Base-by-base conservation (phyloP, 495 filamentous ascomycete species). In the Aspergillus panamensis region DNA sequence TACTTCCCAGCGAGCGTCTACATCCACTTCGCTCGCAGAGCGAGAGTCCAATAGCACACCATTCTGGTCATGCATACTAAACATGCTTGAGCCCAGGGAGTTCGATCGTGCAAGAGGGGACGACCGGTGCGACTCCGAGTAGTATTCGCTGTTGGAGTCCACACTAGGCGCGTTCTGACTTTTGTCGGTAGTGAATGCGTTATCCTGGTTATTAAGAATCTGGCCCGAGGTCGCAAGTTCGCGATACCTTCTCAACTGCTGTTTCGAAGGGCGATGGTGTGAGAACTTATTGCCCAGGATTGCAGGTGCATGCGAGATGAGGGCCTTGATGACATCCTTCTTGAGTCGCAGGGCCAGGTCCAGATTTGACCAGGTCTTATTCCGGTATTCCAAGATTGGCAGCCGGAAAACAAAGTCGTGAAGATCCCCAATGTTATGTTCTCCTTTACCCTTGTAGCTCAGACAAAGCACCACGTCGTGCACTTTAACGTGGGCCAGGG, bases 291-390 rank as follows among this genome's bases (percentile, higher is more conserved):
- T 98, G 49, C 94, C 90, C 57, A 98, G 87, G 64, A 98, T 97
- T 49, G 95, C 92, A 20, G 92, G 93, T 3, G 92, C 90, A 70
- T 98, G 94, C 30, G 90, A 93, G 65, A 98, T 92, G 19, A 98
- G 81, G 1, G 95, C 95, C 65, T 88, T 87, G 70, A 96, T 94
- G 61, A 97, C 89, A 53, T 95, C 91, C 62, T 88, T 91, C 80
- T 99, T 97, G 45, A 99, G 77, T 17, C 88, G 87, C 49, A 97
- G 76, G 1, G 93, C 92, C 10, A 99, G 83, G 60, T 99, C 94
- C 8, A 97, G 84, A 69, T 97, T 97, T 16, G 93, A 97, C 94
- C 94, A 99, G 9, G 92, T 97, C 75, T 97, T 97, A 77, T 99
- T 97, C 49, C 90, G 82, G 69, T 96, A 97, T 68, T 99, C 94